These are phyloP conservation scores for Mycena galericulata DNA, from an alignment of 768 basidiomycete species.

Conservation along the genomic window DNA sequence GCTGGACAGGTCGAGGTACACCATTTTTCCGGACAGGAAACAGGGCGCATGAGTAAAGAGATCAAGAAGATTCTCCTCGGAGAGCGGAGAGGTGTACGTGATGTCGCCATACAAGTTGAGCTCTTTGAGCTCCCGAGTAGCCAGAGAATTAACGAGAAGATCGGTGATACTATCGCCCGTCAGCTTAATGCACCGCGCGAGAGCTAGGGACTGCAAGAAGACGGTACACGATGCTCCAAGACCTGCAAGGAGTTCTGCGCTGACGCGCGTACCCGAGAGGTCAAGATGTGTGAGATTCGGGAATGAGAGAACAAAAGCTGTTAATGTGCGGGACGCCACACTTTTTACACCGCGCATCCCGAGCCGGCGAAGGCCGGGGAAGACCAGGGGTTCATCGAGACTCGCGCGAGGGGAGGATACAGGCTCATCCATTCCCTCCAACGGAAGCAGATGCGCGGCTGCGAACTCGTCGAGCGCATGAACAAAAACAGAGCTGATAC, in stretches of 20 bases:
- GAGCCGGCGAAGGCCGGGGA: slow-evolving; percentile 81
- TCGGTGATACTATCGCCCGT: slow-evolving; percentile 81
- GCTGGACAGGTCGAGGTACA: slow-evolving; percentile 93
- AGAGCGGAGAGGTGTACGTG: slow-evolving; percentile 83
- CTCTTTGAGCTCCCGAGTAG: slow-evolving; percentile 72
- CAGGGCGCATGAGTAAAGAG: slow-evolving; percentile 84
- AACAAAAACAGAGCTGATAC: slow-evolving; percentile 91
- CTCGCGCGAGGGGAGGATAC: slow-evolving; percentile 63
- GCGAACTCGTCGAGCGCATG: slow-evolving; percentile 89
- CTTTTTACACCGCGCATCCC: slow-evolving; percentile 88
- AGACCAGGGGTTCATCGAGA: slow-evolving; percentile 64
- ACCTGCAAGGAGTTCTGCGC: slow-evolving; percentile 77
- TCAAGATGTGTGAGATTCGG: slow-evolving; percentile 92
- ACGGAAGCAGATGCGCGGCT: slow-evolving; percentile 66
- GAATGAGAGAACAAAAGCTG: slow-evolving; percentile 83
- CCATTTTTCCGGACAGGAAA: slow-evolving; percentile 78
- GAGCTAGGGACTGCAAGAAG: slow-evolving; percentile 80
- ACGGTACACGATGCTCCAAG: slow-evolving; percentile 75
- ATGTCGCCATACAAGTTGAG: slow-evolving; percentile 91
- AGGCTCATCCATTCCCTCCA: slow-evolving; percentile 59
- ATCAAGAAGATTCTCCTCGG: slow-evolving; percentile 70
- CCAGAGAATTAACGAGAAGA: slow-evolving; percentile 78
- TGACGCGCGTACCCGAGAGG: slow-evolving; percentile 88
- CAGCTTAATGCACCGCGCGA: slow-evolving; percentile 88
- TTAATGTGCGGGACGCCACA: slow-evolving; percentile 73